Evolutionary conservation across 2,329 filamentous ascomycete genomes (phyloP), one percentile per base, ranked within the genome.

Genomic region (Aspergillus amoenus): DNA sequence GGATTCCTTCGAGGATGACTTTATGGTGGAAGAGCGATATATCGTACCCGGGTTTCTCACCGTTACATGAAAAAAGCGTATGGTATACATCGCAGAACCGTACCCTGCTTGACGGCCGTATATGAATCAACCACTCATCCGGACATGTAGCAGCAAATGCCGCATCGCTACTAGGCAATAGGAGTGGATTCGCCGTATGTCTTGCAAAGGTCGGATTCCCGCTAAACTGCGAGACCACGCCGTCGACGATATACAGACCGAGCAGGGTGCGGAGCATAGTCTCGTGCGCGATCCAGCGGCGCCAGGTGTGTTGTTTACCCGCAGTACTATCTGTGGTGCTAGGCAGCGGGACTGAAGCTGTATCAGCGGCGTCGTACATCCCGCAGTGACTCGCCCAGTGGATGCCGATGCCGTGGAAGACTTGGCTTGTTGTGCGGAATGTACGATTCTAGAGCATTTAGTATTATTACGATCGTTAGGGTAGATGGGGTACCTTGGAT

Each of bases 361-460:
- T 54, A 43, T 21, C 21, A 3, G 52, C 40, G 3, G 27, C 27
- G 17, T 56, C 53, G 43, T 66, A 68, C 64, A 72, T 69, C 12
- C 68, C 69, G 43, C 71, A 73, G 47, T 72, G 67, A 39, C 70
- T 64, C 8, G 71, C 70, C 71, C 72, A 74, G 48, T 66, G 68
- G 56, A 74, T 72, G 4, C 64, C 67, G 4, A 74, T 59, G 8
- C 64, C 69, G 60, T 73, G 70, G 55, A 74, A 73, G 5, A 67
- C 64, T 53, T 74, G 72, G 46, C 66, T 70, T 32, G 69, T 71
- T 2, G 67, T 70, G 13, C 72, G 65, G 18, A 74, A 69, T 0
- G 58, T 62, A 18, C 67, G 61, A 43, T 71, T 72, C 52, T 55
- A 48, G 0, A 17, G 3, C 4, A 9, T 27, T 30, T 30, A 30